A percentile compares a stretch with the other conserved stretches of the same genome.
phyloP scores from a whole-genome alignment of 805 yeast genomes.

The Yarrowia yakushimensis region DNA sequence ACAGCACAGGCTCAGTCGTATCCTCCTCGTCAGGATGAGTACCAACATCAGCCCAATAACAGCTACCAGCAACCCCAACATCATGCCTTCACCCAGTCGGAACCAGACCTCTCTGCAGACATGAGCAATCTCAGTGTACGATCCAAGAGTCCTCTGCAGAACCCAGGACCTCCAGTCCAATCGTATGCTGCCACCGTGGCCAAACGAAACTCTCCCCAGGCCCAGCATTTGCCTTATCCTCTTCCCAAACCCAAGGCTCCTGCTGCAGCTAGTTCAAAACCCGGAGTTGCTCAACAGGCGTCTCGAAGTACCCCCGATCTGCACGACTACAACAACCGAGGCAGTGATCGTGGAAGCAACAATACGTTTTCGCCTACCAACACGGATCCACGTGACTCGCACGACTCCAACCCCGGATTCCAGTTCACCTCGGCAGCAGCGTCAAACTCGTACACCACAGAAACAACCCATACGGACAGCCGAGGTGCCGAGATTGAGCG shows the following conservation, averaged over 20 bases:
- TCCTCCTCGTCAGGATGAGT: neutral
- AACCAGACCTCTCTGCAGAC: constrained; percentile 35
- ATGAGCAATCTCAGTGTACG: neutral
- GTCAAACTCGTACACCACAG: neutral
- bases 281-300: neutral
- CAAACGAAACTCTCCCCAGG: constrained; percentile 16
- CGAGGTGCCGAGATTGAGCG: constrained; percentile 12
- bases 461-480: neutral
- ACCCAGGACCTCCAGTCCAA: constrained; percentile 12
- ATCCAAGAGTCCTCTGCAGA: constrained; percentile 15
- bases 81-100: constrained; percentile 3
- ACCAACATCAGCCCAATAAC: neutral
- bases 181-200: constrained; percentile 20
- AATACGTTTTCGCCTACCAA: constrained; percentile 1
- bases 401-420: neutral
- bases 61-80: neutral
- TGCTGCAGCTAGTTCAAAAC: neutral
- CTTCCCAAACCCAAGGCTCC: constrained; percentile 13
- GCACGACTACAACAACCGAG: neutral
- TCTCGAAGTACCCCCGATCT: constrained; percentile 10
- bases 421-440: constrained; percentile 4
- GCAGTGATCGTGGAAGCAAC: neutral
- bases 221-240: constrained; percentile 19
- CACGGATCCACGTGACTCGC: constrained; percentile 5
- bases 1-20: neutral